Evolutionary conservation across 805 yeast genomes (phyloP), one percentile per base, ranked within the genome.

Genomic region (Yarrowia divulgata): DNA sequence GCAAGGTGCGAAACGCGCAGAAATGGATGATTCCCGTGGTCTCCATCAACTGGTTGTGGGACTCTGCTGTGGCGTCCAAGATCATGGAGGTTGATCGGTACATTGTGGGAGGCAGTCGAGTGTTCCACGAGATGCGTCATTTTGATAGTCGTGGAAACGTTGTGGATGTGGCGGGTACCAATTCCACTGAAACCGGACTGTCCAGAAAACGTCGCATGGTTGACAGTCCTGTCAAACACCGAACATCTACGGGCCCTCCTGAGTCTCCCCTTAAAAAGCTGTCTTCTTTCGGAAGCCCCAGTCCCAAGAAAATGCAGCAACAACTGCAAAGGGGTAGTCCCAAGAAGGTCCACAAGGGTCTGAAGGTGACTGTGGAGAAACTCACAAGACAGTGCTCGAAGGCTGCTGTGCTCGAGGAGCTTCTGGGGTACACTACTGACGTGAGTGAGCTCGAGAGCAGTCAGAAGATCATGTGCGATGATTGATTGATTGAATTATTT

Each of bases 21-120:
- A 68, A 69, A 10, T 81, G 82, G 81, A 70, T 71, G 4, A 74
- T 81, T 7, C 83, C 83, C 0, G 74, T 81, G 2, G 80, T 80
- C 3, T 73, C 73, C 23, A 75, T 73, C 12, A 69, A 73, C 35
- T 81, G 83, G 83, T 73, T 81, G 14, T 77, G 80, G 79, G 74
- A 74, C 32, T 75, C 80, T 46, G 80, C 79, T 0, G 66, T 50
- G 8, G 71, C 70, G 6, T 80, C 79, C 32, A 64, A 42, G 9
- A 32, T 73, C 37, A 52, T 74, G 57, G 71, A 72, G 5, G 35
- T 71, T 19, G 49, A 37, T 13, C 43, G 69, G 54, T 50, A 46
- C 29, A 29, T 69, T 52, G 54, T 60, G 1, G 66, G 66, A 16
- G 52, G 43, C 12, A n/a, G 40, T 29, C 40, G 64, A 7, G 40